A percentile compares a stretch with the other conserved stretches of the same genome.
These are phyloP conservation scores for Magnaporthiopsis rhizophila DNA, from an alignment of 2,329 filamentous ascomycete genomes.

Conservation along the genomic window DNA sequence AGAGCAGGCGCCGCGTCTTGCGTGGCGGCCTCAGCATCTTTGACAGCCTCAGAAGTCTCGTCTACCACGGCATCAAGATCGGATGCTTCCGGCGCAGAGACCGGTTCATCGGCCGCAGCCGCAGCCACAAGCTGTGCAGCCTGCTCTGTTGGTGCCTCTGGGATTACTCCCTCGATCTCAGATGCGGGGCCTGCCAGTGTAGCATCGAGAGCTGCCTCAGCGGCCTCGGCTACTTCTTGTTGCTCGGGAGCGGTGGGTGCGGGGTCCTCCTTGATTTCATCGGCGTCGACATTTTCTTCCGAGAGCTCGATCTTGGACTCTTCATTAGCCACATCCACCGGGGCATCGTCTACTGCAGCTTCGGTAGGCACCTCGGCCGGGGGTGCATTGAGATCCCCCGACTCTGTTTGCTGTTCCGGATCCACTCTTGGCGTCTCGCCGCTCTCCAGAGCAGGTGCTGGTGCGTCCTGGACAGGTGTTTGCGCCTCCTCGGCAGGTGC, in stretches of 20 bases:
- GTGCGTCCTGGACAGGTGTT: background rate
- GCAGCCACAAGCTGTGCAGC: background rate
- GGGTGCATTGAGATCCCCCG: background rate
- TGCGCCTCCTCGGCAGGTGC: background rate
- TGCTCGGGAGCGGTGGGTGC: background rate
- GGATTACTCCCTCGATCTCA: background rate
- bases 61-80: background rate
- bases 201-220: background rate
- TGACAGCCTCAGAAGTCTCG: background rate
- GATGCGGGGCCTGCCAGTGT: background rate
- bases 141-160: too few species aligned
- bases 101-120: background rate
- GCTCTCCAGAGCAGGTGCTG: slow-evolving; percentile 6
- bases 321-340: slow-evolving; percentile 31
- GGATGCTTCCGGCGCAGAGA: background rate
- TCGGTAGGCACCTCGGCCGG: slow-evolving; percentile 35
- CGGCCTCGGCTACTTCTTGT: background rate
- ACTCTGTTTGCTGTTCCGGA: background rate
- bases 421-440: background rate
- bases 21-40: background rate
- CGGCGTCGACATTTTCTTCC: background rate
- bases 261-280: background rate
- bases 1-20: background rate
- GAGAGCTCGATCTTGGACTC: slow-evolving; percentile 4
- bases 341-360: slow-evolving; percentile 19